phyloP scores from a whole-genome alignment of 441 rosid species.

The Raphanus hybrid region DNA sequence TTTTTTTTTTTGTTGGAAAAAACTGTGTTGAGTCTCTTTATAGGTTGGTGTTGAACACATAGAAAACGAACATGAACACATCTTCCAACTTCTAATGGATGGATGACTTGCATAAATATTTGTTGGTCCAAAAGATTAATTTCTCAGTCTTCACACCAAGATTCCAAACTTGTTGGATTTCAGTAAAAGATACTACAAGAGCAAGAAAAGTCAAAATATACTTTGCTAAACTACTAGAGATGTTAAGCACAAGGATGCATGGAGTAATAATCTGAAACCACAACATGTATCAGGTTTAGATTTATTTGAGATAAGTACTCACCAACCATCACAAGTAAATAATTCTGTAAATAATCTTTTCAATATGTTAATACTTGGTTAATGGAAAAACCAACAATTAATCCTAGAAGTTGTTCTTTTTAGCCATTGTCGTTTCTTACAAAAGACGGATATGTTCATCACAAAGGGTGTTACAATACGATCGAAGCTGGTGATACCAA shows the following conservation, averaged over 20 bases:
- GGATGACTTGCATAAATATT: background rate
- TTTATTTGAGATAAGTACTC: background rate
- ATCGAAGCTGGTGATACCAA: slow-evolving; percentile 31
- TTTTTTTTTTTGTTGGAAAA: too few species aligned
- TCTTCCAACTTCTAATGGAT: background rate
- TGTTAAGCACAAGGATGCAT: background rate
- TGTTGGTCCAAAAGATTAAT: background rate
- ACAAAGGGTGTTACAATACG: slow-evolving; percentile 51
- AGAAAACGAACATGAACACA: background rate
- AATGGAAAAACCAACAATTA: slow-evolving; percentile 13
- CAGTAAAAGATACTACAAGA: background rate
- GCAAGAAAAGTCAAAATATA: background rate
- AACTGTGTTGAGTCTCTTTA: too few species aligned
- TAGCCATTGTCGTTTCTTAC: slow-evolving; percentile 38
- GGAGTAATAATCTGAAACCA: background rate
- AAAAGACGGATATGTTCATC: slow-evolving; percentile 45
- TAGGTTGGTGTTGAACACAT: background rate
- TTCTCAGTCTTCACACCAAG: background rate
- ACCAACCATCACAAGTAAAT: background rate
- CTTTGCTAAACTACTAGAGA: background rate
- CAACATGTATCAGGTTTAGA: background rate
- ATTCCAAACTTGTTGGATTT: background rate
- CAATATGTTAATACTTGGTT: background rate
- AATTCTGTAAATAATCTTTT: background rate
- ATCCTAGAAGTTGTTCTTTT: slow-evolving; percentile 28